Evolutionary conservation across 2,329 filamentous ascomycete species (phyloP), one percentile per base, ranked within the genome.

Genomic region (Aplosporella prunicola): DNA sequence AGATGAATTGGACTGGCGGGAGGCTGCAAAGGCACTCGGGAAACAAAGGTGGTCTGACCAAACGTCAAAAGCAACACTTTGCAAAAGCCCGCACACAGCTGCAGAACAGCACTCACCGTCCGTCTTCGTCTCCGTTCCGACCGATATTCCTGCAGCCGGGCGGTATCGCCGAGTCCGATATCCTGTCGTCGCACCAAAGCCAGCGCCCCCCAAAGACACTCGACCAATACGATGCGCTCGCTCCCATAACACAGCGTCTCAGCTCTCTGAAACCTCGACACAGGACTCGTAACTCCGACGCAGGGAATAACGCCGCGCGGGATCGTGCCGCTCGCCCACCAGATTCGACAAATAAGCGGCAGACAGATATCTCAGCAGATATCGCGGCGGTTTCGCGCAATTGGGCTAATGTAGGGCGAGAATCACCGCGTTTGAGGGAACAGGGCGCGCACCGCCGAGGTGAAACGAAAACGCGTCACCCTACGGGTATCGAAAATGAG

Each of bases 1-100:
- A 23, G 20, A 69, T 70, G 67, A 67, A 69, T 39, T 70, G 67
- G 67, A 69, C 63, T 0, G 67, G 67, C 18, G 67, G 67, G 4
- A 58, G 56, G 18, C 46, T 63, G 20, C 60, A 60, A 42, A 55
- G 59, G 9, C 48, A 53, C 33, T 56, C 51, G 18, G 59, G 53
- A 35, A 57, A 55, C 32, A 55, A 53, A 20, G 53, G 53, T n/a
- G 20, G 16, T 5, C 24, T 39, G 40, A 58, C 56, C 4, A 56
- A 62, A 40, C 59, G 56, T 42, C 66, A 70, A 45, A 67, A 60
- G 46, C 59, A 62, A 13, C 60, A 68, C 45, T 70, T 69, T 41
- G 65, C 64, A 5, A 61, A 54, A 43, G 55, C 51, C 13, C 58
- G 63, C 18, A 50, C 50, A 6, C 48, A 51, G 25, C 45, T 54